Evolutionary conservation across 2,329 filamentous ascomycete genomes (phyloP), one percentile per base, ranked within the genome.

Genomic region (Grosmannia huntii): DNA sequence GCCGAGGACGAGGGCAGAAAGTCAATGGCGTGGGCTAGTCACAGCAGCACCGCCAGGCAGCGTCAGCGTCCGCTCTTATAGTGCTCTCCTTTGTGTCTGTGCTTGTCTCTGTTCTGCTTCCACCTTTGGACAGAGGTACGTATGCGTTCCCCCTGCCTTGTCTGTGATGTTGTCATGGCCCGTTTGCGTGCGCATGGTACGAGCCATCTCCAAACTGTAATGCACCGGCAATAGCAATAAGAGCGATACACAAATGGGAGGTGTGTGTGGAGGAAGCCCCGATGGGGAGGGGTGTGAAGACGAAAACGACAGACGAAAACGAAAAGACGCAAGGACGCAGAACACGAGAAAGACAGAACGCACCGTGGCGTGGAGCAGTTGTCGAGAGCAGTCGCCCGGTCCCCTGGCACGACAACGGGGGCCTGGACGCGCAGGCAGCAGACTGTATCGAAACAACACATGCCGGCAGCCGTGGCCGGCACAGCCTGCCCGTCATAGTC

Each of bases 1-100:
- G 73, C 62, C 50, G 78, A 77, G 16, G 78, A 79, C 5, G 80
- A 77, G 56, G 74, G 71, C 9, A 71, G 67, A 66, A 84, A 84
- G 58, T 68, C 63, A 59, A 77, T 68, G 60, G 75, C 70, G 55
- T 68, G 63, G 49, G 53, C 61, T 60, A 50, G 16, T n/a, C 14
- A 21, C 41, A 44, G 41, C 41, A n/a, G 41, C n/a, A 44, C 19
- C 3, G 19, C 19, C 14, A 10, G 6, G 6, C 11, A 19, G 14
- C 14, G 36, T 55, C 53, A 55, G 53, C 53, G 41, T 44, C 41
- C n/a, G 16, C 41, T n/a, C 44, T 46, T 55, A 55, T 55, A 44
- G 21, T 49, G 19, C 41, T 44, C 41, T 44, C 41, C 41, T 41
- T 6, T 4, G 19, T 9, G 41, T 44, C 41, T 44, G 41, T 44